A percentile compares a stretch with the other conserved stretches of the same genome.
Evolutionary conservation across 371 early-diverging fungal species (phyloP).

Genomic region (Syncephalis plumigaleata): DNA sequence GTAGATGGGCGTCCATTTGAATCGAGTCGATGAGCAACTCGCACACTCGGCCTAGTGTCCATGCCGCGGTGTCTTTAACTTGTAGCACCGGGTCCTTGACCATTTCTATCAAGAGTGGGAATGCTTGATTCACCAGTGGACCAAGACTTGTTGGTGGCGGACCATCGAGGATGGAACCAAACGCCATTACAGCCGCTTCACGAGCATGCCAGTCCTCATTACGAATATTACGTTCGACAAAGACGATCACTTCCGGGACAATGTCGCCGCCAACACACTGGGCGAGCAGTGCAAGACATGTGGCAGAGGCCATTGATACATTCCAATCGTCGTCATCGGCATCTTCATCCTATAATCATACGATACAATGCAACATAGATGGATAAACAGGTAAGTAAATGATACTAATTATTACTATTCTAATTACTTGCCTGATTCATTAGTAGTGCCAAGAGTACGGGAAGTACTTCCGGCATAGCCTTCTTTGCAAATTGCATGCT

Average conservation of each 20-base stretch:
- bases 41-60: conserved; percentile 88
- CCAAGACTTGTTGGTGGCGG: conserved; percentile 45
- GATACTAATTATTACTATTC: too few species aligned
- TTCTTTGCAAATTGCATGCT: conserved; percentile 59
- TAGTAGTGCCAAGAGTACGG: conserved; percentile 70
- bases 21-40: conserved; percentile 53
- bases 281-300: conserved; percentile 77
- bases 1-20: conserved; percentile 51
- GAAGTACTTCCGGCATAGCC: conserved; percentile 60
- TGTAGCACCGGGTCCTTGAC: conserved; percentile 68
- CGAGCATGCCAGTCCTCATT: conserved; percentile 77
- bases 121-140: conserved; percentile 69
- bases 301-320: conserved; percentile 91
- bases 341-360: conserved; percentile 62
- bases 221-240: conserved; percentile 71
- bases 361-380: conserved; percentile 18
- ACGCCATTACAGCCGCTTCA: conserved; percentile 95
- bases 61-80: conserved; percentile 91
- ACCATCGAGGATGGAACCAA: conserved; percentile 93
- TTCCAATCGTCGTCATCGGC: conserved; percentile 97
- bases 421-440: conserved; percentile 60
- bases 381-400: not conserved
- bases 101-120: conserved; percentile 73
- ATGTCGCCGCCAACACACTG: conserved; percentile 60
- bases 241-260: conserved; percentile 67